Percentiles rank a stretch among this genome's conserved stretches.
phyloP scores from a whole-genome alignment of 2,329 filamentous ascomycete genomes.

The Xylaria sp. region DNA sequence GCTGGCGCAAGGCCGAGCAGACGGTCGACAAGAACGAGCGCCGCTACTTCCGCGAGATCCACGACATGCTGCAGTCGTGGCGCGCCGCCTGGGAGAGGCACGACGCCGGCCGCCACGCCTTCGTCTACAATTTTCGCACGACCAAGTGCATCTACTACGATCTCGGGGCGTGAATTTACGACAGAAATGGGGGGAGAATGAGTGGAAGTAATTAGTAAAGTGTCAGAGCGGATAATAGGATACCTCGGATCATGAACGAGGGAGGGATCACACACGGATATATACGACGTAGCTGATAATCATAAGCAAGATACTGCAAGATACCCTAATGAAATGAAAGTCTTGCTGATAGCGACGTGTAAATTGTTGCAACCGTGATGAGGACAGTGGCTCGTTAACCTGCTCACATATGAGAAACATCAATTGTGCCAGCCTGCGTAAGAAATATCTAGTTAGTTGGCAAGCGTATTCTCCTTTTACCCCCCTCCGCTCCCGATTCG shows the following conservation, averaged over 20 bases:
- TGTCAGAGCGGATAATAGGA: not conserved
- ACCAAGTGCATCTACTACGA: constrained; percentile 86
- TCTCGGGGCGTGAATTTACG: constrained; percentile 50
- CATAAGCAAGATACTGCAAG: not conserved
- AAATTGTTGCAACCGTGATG: too few species aligned
- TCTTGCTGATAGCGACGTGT: too few species aligned
- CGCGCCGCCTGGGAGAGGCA: constrained; percentile 58
- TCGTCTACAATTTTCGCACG: constrained; percentile 90
- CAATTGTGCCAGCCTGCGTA: too few species aligned
- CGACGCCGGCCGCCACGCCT: constrained; percentile 68
- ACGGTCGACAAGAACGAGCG: constrained; percentile 74
- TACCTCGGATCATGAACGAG: not conserved
- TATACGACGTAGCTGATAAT: not conserved
- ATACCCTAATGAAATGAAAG: too few species aligned
- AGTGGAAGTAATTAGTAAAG: too few species aligned
- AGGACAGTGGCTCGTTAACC: too few species aligned
- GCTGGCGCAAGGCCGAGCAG: constrained; percentile 82
- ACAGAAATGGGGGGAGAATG: not conserved
- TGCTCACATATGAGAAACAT: too few species aligned
- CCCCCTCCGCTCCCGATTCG: too few species aligned
- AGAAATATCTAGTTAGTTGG: too few species aligned
- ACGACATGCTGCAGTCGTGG: constrained; percentile 72
- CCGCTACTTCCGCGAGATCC: constrained; percentile 80
- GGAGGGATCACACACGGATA: not conserved
- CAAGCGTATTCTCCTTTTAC: too few species aligned